phyloP scores from a whole-genome alignment of 192 early-diverging fungal species.

The Entomortierella chlamydospora region DNA sequence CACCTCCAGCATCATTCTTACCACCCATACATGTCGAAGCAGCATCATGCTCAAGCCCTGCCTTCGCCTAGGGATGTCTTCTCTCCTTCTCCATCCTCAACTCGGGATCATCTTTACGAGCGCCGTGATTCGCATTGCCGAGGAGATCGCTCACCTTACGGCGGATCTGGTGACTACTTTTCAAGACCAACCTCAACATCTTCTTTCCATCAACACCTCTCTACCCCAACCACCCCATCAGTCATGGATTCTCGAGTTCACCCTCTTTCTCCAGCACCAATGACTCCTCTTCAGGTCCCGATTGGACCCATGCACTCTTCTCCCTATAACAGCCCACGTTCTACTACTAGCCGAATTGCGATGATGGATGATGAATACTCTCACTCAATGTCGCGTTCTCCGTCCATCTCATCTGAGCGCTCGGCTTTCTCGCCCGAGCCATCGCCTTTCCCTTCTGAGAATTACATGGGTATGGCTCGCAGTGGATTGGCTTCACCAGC shows the following conservation, averaged over 20 bases:
- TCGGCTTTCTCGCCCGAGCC: slow-evolving; percentile 31
- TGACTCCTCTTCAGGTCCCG: slow-evolving; percentile 23
- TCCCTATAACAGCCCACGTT: slow-evolving; percentile 4
- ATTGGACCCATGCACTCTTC: slow-evolving; percentile 11
- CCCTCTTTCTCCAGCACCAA: slow-evolving; percentile 7
- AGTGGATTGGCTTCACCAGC: slow-evolving; percentile 12
- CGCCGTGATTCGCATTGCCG: slow-evolving; percentile 9
- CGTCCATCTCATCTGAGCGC: slow-evolving; percentile 29
- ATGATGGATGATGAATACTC: slow-evolving; percentile 36
- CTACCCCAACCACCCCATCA: slow-evolving; percentile 27
- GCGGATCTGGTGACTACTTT: slow-evolving; percentile 39
- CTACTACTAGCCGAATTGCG: background rate
- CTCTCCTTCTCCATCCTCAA: slow-evolving; percentile 6
- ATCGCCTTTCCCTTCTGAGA: slow-evolving; percentile 17
- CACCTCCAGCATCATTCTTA: slow-evolving; percentile 15
- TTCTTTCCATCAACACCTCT: slow-evolving; percentile 19
- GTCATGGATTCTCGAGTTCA: slow-evolving; percentile 8
- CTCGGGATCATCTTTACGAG: slow-evolving; percentile 34
- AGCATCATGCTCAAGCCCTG: slow-evolving; percentile 18
- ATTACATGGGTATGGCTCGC: background rate
- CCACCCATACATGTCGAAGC: slow-evolving; percentile 9
- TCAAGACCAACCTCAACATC: slow-evolving; percentile 18
- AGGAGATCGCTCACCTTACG: slow-evolving; percentile 15
- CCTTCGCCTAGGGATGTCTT: slow-evolving; percentile 28
- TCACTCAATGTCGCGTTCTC: slow-evolving; percentile 30